Percentiles rank a stretch among this genome's conserved stretches.
phyloP scores from a whole-genome alignment of 331 rosid genomes.

The Rhamnella rubrinervis region DNA sequence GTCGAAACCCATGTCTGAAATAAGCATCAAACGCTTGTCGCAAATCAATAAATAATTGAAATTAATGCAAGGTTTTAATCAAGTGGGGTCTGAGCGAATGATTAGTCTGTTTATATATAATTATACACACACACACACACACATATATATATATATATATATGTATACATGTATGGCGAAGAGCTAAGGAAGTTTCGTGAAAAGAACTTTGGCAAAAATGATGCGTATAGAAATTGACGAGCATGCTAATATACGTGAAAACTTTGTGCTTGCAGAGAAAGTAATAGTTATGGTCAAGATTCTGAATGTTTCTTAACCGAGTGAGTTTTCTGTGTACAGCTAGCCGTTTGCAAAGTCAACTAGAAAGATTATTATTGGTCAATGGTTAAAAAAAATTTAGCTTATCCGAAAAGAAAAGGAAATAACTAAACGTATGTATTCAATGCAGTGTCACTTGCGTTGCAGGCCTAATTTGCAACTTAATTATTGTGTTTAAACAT shows the following conservation, averaged over 20 bases:
- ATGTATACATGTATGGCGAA: background rate
- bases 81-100: background rate
- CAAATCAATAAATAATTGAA: no score
- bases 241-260: background rate
- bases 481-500: no score
- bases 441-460: no score
- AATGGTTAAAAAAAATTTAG: no score
- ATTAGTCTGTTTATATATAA: no score
- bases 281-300: constrained; percentile 1
- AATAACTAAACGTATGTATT: no score
- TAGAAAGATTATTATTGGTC: background rate
- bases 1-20: background rate
- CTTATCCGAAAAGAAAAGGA: no score
- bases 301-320: background rate
- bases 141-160: background rate
- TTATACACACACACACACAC: background rate
- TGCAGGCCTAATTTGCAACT: no score
- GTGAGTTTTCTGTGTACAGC: no score
- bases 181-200: background rate
- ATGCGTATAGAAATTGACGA: constrained; percentile 25
- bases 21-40: background rate
- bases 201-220: background rate
- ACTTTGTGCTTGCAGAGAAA: background rate
- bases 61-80: background rate
- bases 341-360: no score